phyloP scores from a whole-genome alignment of 371 early-diverging fungal genomes.

The Saksenaea vasiformis region DNA sequence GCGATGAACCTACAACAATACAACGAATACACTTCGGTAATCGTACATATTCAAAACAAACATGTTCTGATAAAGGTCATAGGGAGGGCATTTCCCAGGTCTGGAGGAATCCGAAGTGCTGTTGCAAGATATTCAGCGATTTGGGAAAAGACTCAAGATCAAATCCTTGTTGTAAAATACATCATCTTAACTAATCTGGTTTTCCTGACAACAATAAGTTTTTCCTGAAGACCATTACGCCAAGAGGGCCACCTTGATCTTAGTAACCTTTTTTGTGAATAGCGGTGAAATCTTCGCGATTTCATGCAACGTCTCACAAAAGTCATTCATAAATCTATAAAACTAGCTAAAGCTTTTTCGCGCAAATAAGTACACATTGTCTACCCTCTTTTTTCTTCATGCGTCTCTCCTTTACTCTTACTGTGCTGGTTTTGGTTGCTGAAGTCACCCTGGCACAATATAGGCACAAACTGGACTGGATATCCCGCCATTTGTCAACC shows the following conservation, averaged over 20 bases:
- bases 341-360: neutral
- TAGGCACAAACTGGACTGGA: conserved; percentile 6
- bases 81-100: conserved; percentile 74
- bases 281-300: neutral
- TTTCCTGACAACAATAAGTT: no score
- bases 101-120: conserved; percentile 59
- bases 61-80: conserved; percentile 4
- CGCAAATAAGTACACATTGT: no score
- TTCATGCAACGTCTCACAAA: neutral
- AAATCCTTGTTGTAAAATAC: neutral
- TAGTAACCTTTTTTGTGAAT: neutral
- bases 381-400: neutral
- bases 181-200: no score
- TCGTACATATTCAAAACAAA: conserved; percentile 2
- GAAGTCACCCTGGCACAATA: neutral
- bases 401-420: neutral
- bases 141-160: conserved; percentile 25
- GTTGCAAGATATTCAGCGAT: conserved; percentile 40
- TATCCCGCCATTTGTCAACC: neutral
- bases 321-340: neutral
- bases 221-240: no score
- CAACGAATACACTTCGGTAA: conserved; percentile 28
- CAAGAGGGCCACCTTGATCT: no score
- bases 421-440: neutral
- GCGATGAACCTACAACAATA: conserved; percentile 27